Evolutionary conservation across 371 early-diverging fungal species (phyloP), one percentile per base, ranked within the genome.

Genomic region (Blakeslea trispora): DNA sequence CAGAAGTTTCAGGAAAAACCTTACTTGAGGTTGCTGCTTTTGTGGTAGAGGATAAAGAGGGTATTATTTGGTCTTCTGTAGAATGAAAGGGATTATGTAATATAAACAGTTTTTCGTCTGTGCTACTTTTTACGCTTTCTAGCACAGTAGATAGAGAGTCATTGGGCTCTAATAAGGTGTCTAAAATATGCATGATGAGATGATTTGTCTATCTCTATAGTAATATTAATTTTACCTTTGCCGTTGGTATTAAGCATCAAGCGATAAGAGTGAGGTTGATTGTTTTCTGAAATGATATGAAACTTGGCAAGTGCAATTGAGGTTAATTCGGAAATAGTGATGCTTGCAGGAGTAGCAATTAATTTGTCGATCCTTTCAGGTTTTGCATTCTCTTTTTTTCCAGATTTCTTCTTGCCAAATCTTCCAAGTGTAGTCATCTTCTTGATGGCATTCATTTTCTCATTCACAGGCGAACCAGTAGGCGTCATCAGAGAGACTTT

Each of bases 301-400:
- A 71, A 71, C 23, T 71, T 71, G 9, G 62, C 63, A 9, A 68
- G 31, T 0, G 72, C 72, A 47, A 57, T 57, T 0, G 53, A 44
- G 1, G 65, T 68, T 3, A 61, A 46, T 19, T 71, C 63, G 9
- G 55, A 31, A 24, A 71, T 61, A 8, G 63, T 59, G 42, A 64
- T 52, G 18, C 49, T 55, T 7, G 61, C 50, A 15, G 65, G 62
- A 50, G 60, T 61, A 11, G 72, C 72, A 31, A 71, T 62, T 34
- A 71, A 11, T 34, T 71, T 71, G 34, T 71, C 72, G n/a, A 71
- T 71, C 32, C 72, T 58, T 53, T 71, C 71, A 18, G 52, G 42
- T 22, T 53, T 56, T 31, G 19, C 35, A 1, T 23, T 23, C 21
- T 53, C 53, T 19, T 45, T 61, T 14, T 54, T 58, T 32, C 28